Evolutionary conservation across 768 basidiomycete species (phyloP), one percentile per base, ranked within the genome.

Genomic region (Lactarius psammicola): DNA sequence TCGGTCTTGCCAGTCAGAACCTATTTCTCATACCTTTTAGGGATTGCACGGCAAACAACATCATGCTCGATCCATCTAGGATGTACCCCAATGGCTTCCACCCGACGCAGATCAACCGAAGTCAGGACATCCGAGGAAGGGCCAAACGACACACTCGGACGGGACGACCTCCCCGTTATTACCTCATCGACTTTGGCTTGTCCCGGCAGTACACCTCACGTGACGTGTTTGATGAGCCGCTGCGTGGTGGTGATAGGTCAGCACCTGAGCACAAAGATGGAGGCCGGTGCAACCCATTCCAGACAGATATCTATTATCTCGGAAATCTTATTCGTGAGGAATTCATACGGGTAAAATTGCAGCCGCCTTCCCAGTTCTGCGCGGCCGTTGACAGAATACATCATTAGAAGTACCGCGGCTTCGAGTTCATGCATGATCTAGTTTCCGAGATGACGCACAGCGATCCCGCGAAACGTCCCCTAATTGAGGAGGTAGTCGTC

Each of bases 401-500:
- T 23, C 7, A 38, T 56, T 42, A 69, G 68, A 61, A 68, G 9
- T 60, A 62, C 28, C 18, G 56, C 3, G 65, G 65, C 2, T 67
- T 69, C 20, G 61, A 60, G 38, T 69, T 68, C 40, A 59, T 69
- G 59, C 49, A 55, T 11, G 53, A 28, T 38, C 44, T 73, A n/a
- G 66, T 72, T 46, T 54, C 59, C 0, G 76, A 78, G 26, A 80
- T 81, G 79, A 71, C 74, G 0, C 73, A 78, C 62, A 62, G 68
- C 0, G 74, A 79, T 54, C 77, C 78, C 0, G 53, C 64, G 6
- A 73, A 74, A 55, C 75, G 79, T 18, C 79, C 79, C 1, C 74
- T 71, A 1, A 79, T 79, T 68, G 72, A 75, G 23, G 73, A 78
- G 57, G 78, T 78, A 4, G 73, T 78, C n/a, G 44, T 66, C 18